Conservation (phyloP, 176 grass and related monocot species). For the Dactylis glomerata region DNA sequence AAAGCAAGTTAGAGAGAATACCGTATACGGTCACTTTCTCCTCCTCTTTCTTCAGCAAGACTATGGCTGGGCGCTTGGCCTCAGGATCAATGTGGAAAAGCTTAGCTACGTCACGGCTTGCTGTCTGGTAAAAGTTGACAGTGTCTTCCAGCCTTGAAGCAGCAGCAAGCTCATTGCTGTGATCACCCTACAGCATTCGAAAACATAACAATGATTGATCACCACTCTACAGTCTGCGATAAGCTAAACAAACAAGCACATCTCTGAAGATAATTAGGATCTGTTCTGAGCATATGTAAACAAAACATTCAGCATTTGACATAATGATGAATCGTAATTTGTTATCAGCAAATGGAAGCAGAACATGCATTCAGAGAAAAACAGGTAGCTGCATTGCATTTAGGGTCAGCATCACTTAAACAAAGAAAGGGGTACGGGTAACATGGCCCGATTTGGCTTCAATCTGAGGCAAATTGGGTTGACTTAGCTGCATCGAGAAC, state of each 20-base stretch:
- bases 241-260: neutral
- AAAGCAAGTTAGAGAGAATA: neutral
- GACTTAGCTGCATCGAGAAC: neutral
- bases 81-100: slow-evolving; percentile 53
- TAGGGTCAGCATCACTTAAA: neutral
- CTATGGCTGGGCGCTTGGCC: slow-evolving; percentile 44
- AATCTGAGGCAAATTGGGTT: neutral
- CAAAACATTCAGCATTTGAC: neutral
- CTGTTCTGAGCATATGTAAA: neutral
- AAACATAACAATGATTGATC: neutral
- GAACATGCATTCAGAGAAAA: neutral
- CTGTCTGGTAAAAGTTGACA: slow-evolving; percentile 58
- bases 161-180: slow-evolving; percentile 48
- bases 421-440: neutral
- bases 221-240: neutral
- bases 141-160: slow-evolving; percentile 58
- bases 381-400: neutral
- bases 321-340: neutral
- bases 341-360: neutral
- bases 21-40: neutral
- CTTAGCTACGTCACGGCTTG: slow-evolving; percentile 44
- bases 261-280: neutral
- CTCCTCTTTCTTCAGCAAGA: slow-evolving; percentile 52
- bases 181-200: slow-evolving; percentile 33
- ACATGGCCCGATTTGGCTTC: neutral